Conservation (phyloP, 2,329 filamentous ascomycete genomes). For the Xylaria sp. region DNA sequence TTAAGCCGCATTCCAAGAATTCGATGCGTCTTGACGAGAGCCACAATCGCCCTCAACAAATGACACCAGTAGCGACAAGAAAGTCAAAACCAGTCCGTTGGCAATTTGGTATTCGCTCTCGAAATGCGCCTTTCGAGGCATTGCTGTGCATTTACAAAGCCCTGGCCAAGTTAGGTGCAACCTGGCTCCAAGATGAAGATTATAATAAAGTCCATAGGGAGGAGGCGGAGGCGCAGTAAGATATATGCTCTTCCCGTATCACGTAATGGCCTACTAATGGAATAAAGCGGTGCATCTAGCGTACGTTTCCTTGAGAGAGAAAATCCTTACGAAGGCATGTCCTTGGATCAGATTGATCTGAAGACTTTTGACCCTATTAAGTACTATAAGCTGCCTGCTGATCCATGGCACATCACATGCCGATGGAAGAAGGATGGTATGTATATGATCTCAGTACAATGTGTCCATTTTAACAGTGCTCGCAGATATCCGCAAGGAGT, state of each 20-base stretch:
- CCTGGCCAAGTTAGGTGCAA: slow-evolving; percentile 84
- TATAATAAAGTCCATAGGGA: slow-evolving; percentile 62
- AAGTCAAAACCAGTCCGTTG: slow-evolving; percentile 87
- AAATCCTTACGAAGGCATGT: slow-evolving; percentile 48
- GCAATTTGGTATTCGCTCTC: slow-evolving; percentile 97
- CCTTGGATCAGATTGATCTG: slow-evolving; percentile 48
- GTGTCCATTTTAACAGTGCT: slow-evolving; percentile 50
- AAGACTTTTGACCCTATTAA: slow-evolving; percentile 62
- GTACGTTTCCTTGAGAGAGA: slow-evolving; percentile 29
- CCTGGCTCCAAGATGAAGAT: slow-evolving; percentile 80
- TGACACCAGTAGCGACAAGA: slow-evolving; percentile 74
- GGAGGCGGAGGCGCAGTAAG: slow-evolving; percentile 56
- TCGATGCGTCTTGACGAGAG: slow-evolving; percentile 75
- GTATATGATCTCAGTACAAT: slow-evolving; percentile 48
- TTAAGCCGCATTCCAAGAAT: slow-evolving; percentile 86
- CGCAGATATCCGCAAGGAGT: slow-evolving; percentile 55
- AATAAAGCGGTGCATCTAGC: slow-evolving; percentile 38
- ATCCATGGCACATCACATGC: slow-evolving; percentile 94
- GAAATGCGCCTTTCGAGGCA: slow-evolving; percentile 93
- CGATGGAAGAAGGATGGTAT: slow-evolving; percentile 87
- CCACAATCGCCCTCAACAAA: slow-evolving; percentile 67
- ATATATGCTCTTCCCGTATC: slow-evolving; percentile 18
- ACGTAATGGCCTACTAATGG: slow-evolving; percentile 17
- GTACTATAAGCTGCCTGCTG: slow-evolving; percentile 87
- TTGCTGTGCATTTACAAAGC: slow-evolving; percentile 96